Evolutionary conservation across 2,329 filamentous ascomycete species (phyloP).

Genomic region (Alternaria sp.): DNA sequence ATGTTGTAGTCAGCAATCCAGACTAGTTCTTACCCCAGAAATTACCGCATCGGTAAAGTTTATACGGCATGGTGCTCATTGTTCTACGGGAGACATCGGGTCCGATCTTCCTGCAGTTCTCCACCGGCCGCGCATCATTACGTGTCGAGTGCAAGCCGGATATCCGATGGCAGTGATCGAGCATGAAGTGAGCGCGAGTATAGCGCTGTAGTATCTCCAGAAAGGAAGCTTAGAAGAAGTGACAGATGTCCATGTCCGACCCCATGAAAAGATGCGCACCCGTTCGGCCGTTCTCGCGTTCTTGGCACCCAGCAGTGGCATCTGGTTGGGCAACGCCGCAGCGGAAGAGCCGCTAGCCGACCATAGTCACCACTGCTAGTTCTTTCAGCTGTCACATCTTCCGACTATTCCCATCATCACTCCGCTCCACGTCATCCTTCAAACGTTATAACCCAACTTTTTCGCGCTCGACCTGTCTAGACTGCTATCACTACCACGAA

Average conservation of each 20-base stretch:
- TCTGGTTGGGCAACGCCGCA: constrained; percentile 27
- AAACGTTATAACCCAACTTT: constrained; percentile 10
- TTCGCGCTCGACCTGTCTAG: background rate
- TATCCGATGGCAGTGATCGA: background rate
- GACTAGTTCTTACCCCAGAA: constrained; percentile 9
- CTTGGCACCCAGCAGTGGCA: constrained; percentile 30
- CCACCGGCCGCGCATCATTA: constrained; percentile 16
- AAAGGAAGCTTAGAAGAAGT: background rate
- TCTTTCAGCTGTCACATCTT: constrained; percentile 27
- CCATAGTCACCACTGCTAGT: constrained; percentile 18
- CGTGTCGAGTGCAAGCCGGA: constrained; percentile 2
- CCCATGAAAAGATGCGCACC: constrained; percentile 8
- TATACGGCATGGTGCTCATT: constrained; percentile 3
- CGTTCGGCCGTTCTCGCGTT: constrained; percentile 21
- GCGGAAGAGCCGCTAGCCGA: constrained; percentile 33
- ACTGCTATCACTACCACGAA: background rate
- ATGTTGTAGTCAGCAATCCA: background rate
- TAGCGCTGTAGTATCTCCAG: background rate
- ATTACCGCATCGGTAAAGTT: background rate
- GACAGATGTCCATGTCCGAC: background rate
- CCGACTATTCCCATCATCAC: constrained; percentile 20
- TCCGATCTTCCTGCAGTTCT: background rate
- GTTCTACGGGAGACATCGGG: constrained; percentile 19
- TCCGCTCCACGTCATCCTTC: constrained; percentile 29
- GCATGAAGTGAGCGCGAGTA: background rate